Conservation (phyloP, 225 moss, liverwort and hornwort species). For the Asterella californica region DNA sequence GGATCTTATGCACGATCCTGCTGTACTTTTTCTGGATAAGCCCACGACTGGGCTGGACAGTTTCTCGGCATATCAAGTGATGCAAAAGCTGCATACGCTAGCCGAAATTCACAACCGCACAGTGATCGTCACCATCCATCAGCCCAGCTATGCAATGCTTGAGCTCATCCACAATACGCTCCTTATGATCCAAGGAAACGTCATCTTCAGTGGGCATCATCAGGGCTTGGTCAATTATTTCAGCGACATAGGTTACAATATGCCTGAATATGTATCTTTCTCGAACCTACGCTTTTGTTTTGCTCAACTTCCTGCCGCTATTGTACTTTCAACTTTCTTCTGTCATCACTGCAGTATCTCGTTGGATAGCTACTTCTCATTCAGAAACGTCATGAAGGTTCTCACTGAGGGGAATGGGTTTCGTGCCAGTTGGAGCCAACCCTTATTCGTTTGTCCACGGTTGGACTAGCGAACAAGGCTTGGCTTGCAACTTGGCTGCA, state of each 20-base stretch:
- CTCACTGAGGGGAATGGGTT: background rate
- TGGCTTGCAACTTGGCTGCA: background rate
- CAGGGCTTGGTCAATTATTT: conserved; percentile 23
- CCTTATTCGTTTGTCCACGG: too few relatives aligned
- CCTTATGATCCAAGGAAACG: conserved; percentile 21
- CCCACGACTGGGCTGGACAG: conserved; percentile 32
- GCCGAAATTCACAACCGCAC: conserved; percentile 27
- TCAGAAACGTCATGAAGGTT: background rate
- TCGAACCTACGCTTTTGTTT: background rate
- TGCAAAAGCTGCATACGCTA: conserved; percentile 27
- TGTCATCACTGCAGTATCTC: background rate
- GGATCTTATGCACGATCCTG: conserved; percentile 33
- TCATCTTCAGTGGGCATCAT: conserved; percentile 25
- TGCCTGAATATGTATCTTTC: conserved; percentile 23
- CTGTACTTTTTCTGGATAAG: conserved; percentile 27
- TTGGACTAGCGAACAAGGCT: background rate
- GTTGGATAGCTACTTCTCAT: background rate
- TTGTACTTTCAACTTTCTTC: background rate
- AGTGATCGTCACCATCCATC: conserved; percentile 29
- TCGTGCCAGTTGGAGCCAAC: background rate
- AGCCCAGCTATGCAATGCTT: conserved; percentile 23
- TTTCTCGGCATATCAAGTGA: conserved; percentile 24
- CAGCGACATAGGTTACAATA: conserved; percentile 26
- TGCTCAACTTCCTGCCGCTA: background rate
- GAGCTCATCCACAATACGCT: conserved; percentile 27